Evolutionary conservation across 768 basidiomycete species (phyloP).

Genomic region (Mycena crocata): DNA sequence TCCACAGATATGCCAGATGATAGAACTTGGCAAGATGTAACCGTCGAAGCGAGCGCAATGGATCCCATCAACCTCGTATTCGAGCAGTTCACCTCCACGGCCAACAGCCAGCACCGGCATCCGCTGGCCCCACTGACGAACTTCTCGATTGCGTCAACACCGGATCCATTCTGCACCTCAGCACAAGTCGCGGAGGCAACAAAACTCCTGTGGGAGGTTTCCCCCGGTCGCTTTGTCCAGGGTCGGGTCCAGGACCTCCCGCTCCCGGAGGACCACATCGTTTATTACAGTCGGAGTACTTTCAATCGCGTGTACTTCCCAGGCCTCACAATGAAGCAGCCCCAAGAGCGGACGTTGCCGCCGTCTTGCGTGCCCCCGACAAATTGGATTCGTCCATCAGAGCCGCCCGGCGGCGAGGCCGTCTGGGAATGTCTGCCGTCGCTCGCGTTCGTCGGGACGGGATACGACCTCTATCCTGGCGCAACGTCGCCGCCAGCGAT

Average conservation of each 20-base stretch:
- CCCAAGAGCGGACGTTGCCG: constrained; percentile 18
- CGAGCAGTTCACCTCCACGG: not conserved
- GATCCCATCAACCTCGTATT: constrained; percentile 13
- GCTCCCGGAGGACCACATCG: not conserved
- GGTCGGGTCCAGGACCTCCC: constrained; percentile 17
- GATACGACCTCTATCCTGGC: constrained; percentile 20
- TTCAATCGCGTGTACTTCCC: not conserved
- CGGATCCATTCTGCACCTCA: constrained; percentile 5
- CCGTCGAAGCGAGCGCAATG: not conserved
- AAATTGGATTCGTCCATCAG: constrained; percentile 19
- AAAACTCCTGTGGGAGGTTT: constrained; percentile 12
- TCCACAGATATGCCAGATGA: not conserved
- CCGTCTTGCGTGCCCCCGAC: constrained; percentile 15
- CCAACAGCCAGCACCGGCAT: constrained; percentile 14
- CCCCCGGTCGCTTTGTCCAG: constrained; percentile 8
- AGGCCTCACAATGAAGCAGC: constrained; percentile 11
- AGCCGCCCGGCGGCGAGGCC: constrained; percentile 14
- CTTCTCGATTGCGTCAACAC: constrained; percentile 9
- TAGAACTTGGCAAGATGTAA: constrained; percentile 16
- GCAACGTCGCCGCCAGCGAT: constrained; percentile 17
- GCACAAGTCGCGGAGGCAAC: not conserved
- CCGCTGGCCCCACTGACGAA: constrained; percentile 10
- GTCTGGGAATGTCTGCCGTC: constrained; percentile 19
- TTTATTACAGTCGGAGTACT: constrained; percentile 10
- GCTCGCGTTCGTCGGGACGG: constrained; percentile 21